Base-by-base conservation (phyloP, 2,329 filamentous ascomycete genomes). In the Colletotrichum abscissum region DNA sequence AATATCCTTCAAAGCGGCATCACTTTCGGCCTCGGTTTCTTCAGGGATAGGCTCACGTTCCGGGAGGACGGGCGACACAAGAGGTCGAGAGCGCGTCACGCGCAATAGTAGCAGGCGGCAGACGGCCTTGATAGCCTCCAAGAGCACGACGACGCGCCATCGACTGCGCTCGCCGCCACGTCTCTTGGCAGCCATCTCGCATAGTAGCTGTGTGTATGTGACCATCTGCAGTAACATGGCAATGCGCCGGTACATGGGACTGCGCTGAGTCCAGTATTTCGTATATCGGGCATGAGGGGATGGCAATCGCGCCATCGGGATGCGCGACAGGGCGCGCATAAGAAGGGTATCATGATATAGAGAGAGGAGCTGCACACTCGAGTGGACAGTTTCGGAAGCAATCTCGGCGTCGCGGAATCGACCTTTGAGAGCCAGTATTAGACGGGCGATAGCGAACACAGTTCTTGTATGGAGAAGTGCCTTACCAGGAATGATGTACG, bases 141-240 rank as follows among this genome's bases (percentile, higher is more conserved):
- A 86, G 4, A 97, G 80, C 12, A 98, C 92, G 6, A 98, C 91
- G 0, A 97, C 91, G 64, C 94, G 92, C 97, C 97, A 99, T 35
- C 95, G 91, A 30, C 92, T 84, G 78, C 90, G 91, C 82, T 97
- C 90, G 57, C 93, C 95, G 22, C 94, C 94, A 75, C 92, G 92
- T 62, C 96, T 90, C 83, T 97, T 97, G 33, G 95, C 95, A 33
- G 93, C 91, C 97, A 99, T 99, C 82, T 99, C 97, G 89, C 96
- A 97, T n/a, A 99, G 85, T 35, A 99, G 87, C 84, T 99, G 95
- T 0, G 95, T 98, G 80, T 98, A 98, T 77, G 97, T 94, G 30
- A 98, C 93, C 84, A 97, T 93, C 81, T 97, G 95, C 62, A 99
- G 86, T 5, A 95, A 86, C 76, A 95, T 88, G 54, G 96, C 95